Evolutionary conservation across 2,329 filamentous ascomycete genomes (phyloP).

Genomic region (Hymenoscyphus scutula): DNA sequence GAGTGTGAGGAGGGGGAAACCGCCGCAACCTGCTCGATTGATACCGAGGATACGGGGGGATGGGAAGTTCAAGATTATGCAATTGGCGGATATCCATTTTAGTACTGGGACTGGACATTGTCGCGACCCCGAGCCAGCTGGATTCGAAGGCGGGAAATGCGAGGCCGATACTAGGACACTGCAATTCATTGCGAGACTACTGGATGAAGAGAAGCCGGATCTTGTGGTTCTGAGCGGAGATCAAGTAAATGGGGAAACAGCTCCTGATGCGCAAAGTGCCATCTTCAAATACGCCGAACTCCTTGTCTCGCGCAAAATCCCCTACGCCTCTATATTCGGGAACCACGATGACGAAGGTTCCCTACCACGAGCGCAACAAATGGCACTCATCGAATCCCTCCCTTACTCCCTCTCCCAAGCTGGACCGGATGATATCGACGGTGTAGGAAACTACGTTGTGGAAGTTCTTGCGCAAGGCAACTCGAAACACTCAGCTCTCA

Average conservation of each 20-base stretch:
- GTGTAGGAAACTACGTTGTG: slow-evolving; percentile 91
- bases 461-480: slow-evolving; percentile 80
- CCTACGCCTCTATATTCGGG: slow-evolving; percentile 91
- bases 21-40: slow-evolving; percentile 63
- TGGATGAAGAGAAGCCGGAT: slow-evolving; percentile 93
- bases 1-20: slow-evolving; percentile 72
- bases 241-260: slow-evolving; percentile 90
- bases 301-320: slow-evolving; percentile 82
- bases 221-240: slow-evolving; percentile 90
- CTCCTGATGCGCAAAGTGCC: slow-evolving; percentile 85
- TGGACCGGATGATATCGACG: slow-evolving; percentile 80
- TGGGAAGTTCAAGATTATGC: slow-evolving; percentile 96
- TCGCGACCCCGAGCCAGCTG: slow-evolving; percentile 78
- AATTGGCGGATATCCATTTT: slow-evolving; percentile 90
- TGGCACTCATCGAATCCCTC: slow-evolving; percentile 80
- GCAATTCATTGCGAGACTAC: slow-evolving; percentile 77
- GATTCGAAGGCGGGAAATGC: slow-evolving; percentile 71
- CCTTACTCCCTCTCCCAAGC: slow-evolving; percentile 86
- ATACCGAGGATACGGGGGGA: slow-evolving; percentile 78
- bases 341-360: slow-evolving; percentile 92
- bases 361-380: slow-evolving; percentile 72
- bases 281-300: slow-evolving; percentile 91
- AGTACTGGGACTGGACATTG: slow-evolving; percentile 86
- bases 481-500: slow-evolving; percentile 84
- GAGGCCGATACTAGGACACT: slow-evolving; percentile 89